Evolutionary conservation across 805 yeast genomes (phyloP), one percentile per base, ranked within the genome.

Genomic region (Yamadazyma ubonensis): DNA sequence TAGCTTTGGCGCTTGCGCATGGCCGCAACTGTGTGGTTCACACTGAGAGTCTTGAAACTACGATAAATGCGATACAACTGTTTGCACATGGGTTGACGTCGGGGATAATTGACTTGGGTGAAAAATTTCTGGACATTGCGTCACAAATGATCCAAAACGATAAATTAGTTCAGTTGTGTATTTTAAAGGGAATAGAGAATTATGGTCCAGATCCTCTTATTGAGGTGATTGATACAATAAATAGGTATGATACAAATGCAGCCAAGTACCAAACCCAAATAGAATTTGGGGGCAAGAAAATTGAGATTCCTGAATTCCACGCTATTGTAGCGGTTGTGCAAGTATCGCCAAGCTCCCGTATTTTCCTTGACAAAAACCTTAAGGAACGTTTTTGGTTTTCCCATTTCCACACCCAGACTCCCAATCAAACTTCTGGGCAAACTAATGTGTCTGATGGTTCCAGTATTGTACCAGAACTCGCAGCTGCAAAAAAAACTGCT

Each of bases 351-450:
- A 15, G 23, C n/a, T 9, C 17, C 9, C 17, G 9, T 9, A 11
- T 10, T 17, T 12, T 6, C 7, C 11, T 25, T 7, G 23, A 53
- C 30, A 54, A 52, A 35, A 50, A 42, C 29, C 43, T 59, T 7
- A 58, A 53, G 38, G 58, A 50, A 34, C 48, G 50, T 39, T 58
- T 59, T 33, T 55, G 62, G 59, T 55, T 59, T 34, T 51, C 57
- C 11, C 55, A 50, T 21, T 47, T 45, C 44, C 44, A 33, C 15
- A 26, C 26, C 12, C 23, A 23, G 15, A 8, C 27, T 10, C 23
- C 8, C 8, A 5, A 16, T 11, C 4, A 3, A 6, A 17, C 9
- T 7, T 11, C 6, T 14, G 8, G 17, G 11, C 22, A 17, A 11
- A 10, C 5, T 11, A 11, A 7, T 14, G 9, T 10, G 15, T 10